Conservation (phyloP, 2,329 filamentous ascomycete genomes). For the Pseudogymnoascus sp. region DNA sequence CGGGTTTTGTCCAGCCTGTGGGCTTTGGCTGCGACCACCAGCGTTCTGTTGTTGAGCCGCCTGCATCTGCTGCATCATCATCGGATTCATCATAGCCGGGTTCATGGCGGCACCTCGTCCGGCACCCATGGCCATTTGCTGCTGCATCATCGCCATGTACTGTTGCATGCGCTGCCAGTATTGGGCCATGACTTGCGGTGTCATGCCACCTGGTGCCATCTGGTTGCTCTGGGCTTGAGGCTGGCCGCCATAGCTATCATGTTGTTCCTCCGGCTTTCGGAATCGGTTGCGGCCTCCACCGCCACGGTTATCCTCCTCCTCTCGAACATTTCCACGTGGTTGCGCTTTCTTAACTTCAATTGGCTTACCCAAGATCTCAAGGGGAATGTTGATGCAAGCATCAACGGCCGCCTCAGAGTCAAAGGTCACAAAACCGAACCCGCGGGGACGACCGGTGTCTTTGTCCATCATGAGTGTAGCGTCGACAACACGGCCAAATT, state of each 20-base stretch:
- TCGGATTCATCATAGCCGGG: slow-evolving; percentile 59
- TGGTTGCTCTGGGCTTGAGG: slow-evolving; percentile 27
- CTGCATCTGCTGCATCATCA: slow-evolving; percentile 67
- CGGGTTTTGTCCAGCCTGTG: slow-evolving; percentile 17
- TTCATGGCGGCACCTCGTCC: slow-evolving; percentile 56
- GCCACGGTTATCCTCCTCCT: slow-evolving; percentile 68
- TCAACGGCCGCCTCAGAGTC: slow-evolving; percentile 94
- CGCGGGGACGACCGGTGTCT: slow-evolving; percentile 91
- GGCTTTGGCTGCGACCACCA: slow-evolving; percentile 27
- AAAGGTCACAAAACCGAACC: slow-evolving; percentile 97
- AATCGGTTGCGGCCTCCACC: slow-evolving; percentile 48
- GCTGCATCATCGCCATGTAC: slow-evolving; percentile 91
- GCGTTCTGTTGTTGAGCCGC: slow-evolving; percentile 43
- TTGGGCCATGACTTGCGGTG: slow-evolving; percentile 93
- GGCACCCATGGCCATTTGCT: slow-evolving; percentile 70
- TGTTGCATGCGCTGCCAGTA: slow-evolving; percentile 99
- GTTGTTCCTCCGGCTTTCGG: slow-evolving; percentile 44
- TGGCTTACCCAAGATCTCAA: slow-evolving; percentile 90
- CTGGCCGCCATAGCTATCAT: slow-evolving; percentile 35
- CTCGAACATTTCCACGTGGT: slow-evolving; percentile 85
- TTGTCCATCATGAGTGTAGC: slow-evolving; percentile 99
- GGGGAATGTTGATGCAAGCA: slow-evolving; percentile 71
- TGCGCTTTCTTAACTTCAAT: slow-evolving; percentile 99
- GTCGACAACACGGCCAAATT: slow-evolving; percentile 93
- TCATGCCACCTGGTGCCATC: slow-evolving; percentile 59